These are phyloP conservation scores for Thymus quinquecostatus DNA, from an alignment of 257 asterid species.

Conservation along the genomic window DNA sequence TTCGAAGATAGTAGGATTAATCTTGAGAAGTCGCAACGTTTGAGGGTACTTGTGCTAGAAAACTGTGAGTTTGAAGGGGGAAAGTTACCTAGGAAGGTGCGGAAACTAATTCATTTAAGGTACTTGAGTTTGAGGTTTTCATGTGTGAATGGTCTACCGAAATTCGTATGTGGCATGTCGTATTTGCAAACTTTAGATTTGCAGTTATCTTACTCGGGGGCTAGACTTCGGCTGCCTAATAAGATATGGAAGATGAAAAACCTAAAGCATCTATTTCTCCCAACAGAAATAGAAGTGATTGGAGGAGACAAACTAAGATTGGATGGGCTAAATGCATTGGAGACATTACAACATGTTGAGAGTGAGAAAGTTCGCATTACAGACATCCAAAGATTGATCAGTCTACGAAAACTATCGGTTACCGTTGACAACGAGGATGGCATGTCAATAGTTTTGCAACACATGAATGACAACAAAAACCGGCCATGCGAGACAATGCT, in stretches of 20 bases:
- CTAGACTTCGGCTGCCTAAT: not conserved
- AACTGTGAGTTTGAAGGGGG: not conserved
- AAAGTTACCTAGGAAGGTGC: not conserved
- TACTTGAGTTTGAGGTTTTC: not conserved
- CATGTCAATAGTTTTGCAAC: not conserved
- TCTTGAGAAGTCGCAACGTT: not conserved
- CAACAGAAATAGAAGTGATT: not conserved
- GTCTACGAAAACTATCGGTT: not conserved
- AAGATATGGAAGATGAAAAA: constrained; percentile 14
- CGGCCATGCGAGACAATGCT: not conserved
- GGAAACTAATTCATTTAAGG: not conserved
- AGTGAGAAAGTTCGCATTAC: not conserved
- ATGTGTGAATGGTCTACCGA: not conserved
- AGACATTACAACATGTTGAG: not conserved
- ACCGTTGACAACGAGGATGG: not conserved
- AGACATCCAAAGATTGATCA: not conserved
- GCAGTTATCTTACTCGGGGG: not conserved
- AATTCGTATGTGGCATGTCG: not conserved
- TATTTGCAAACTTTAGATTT: not conserved
- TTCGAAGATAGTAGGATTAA: too few relatives aligned
- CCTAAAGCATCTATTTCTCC: constrained; percentile 1
- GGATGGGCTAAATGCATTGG: not conserved
- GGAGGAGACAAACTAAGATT: not conserved
- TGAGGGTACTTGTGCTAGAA: not conserved
- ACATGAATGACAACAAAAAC: not conserved